Percentiles rank a stretch among this genome's conserved stretches.
Conservation (phyloP, 108 stramenopile genomes). For the Nannochloropsis gaditana region DNA sequence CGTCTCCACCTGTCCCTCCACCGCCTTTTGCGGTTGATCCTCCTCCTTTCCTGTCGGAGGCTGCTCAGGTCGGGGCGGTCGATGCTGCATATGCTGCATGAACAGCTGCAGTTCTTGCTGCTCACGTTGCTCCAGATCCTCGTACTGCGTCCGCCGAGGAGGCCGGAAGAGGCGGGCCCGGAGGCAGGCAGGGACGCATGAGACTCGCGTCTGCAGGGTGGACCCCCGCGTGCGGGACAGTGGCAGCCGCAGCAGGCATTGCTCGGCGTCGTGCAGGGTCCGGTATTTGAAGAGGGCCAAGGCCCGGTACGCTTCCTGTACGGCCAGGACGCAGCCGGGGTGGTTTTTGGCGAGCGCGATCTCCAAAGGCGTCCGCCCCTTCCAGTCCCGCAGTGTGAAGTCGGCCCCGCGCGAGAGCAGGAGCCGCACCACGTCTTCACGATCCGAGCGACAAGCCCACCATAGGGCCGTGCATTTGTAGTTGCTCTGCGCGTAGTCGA, state of each 20-base stretch:
- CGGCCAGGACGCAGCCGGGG: not conserved
- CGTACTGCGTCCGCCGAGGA: not conserved
- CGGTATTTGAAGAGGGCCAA: not conserved
- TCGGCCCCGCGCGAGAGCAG: not conserved
- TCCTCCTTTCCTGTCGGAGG: too few relatives aligned
- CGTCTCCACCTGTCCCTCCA: too few relatives aligned
- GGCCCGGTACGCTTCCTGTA: not conserved
- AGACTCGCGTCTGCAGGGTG: not conserved
- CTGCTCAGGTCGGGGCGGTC: too few relatives aligned
- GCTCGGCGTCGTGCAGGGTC: conserved; percentile 2
- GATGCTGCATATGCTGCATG: too few relatives aligned
- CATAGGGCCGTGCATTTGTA: not conserved
- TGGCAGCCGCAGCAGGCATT: not conserved
- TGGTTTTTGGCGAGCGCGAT: not conserved
- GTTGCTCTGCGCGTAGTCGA: conserved; percentile 16
- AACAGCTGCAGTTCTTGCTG: not conserved
- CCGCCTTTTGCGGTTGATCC: too few relatives aligned
- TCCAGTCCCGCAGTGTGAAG: not conserved
- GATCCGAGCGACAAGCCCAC: conserved; percentile 13
- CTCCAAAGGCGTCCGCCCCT: not conserved
- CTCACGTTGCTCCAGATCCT: not conserved
- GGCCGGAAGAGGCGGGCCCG: not conserved
- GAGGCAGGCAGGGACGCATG: conserved; percentile 15
- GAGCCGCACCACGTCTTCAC: not conserved
- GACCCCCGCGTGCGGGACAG: not conserved